Evolutionary conservation across 2,329 filamentous ascomycete genomes (phyloP).

Genomic region (Plectosphaerella plurivora): DNA sequence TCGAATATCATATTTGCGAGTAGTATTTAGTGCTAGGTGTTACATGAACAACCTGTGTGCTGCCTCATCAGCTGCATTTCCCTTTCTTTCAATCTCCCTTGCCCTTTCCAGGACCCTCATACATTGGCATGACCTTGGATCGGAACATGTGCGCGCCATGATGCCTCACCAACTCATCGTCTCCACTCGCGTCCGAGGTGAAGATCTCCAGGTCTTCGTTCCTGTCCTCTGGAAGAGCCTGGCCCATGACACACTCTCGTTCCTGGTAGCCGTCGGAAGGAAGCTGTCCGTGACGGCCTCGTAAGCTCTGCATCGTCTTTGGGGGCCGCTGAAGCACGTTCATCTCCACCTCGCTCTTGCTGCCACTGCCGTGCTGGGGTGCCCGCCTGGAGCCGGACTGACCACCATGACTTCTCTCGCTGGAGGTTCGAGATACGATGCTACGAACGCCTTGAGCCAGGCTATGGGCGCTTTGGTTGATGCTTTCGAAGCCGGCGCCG

Average conservation of each 20-base stretch:
- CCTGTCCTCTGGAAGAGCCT: slow-evolving; percentile 28
- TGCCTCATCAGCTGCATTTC: no score
- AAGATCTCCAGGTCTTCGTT: slow-evolving; percentile 15
- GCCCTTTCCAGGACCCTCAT: background rate
- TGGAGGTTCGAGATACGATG: slow-evolving; percentile 12
- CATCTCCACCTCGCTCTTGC: slow-evolving; percentile 21
- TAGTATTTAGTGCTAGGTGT: no score
- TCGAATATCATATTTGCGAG: no score
- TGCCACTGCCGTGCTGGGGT: slow-evolving; percentile 4
- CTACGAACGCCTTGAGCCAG: slow-evolving; percentile 26
- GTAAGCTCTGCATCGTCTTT: slow-evolving; percentile 9
- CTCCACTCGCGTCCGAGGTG: background rate
- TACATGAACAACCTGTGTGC: no score
- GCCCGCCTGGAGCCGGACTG: background rate
- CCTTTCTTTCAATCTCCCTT: background rate
- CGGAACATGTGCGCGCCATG: slow-evolving; percentile 8
- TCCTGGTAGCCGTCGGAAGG: slow-evolving; percentile 19
- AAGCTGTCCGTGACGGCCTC: slow-evolving; percentile 14
- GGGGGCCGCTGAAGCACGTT: slow-evolving; percentile 10
- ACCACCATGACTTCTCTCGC: slow-evolving; percentile 3
- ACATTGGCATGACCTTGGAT: slow-evolving; percentile 11
- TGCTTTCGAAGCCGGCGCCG: slow-evolving; percentile 28
- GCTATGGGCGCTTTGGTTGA: slow-evolving; percentile 28
- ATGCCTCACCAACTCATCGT: slow-evolving; percentile 3
- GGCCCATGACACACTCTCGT: slow-evolving; percentile 31